phyloP scores from a whole-genome alignment of 495 filamentous ascomycete genomes.

The Darksidea phi region DNA sequence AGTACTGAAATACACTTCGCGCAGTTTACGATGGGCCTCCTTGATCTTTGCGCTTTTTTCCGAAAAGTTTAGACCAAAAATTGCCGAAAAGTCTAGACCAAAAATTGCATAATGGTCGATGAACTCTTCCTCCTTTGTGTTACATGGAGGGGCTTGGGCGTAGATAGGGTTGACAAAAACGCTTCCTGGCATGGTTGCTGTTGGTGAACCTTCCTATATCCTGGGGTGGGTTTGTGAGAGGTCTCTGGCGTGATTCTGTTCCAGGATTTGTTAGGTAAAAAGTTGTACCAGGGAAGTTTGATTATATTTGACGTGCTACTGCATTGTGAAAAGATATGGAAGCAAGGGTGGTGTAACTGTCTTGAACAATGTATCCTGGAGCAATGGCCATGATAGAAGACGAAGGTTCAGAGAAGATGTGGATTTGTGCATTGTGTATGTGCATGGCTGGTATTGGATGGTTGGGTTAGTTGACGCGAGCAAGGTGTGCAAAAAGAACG shows the following conservation, averaged over 20 bases:
- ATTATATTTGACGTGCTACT: no score
- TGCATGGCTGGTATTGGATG: no score
- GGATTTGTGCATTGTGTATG: no score
- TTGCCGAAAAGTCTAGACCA: constrained; percentile 6
- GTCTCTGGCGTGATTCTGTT: not conserved
- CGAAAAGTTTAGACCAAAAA: constrained; percentile 1
- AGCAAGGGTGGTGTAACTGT: no score
- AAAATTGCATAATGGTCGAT: constrained; percentile 27
- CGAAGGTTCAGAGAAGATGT: no score
- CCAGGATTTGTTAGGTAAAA: no score
- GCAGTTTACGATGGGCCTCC: constrained; percentile 10
- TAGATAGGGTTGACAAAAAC: constrained; percentile 11
- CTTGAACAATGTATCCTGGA: no score
- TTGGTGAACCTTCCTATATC: not conserved
- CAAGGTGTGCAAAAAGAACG: no score
- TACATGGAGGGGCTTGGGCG: not conserved
- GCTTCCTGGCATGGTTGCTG: constrained; percentile 6
- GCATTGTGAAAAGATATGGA: no score
- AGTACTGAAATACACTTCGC: constrained; percentile 9
- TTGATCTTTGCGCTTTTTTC: constrained; percentile 23
- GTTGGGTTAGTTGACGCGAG: no score
- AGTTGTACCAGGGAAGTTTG: no score
- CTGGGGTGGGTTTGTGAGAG: not conserved
- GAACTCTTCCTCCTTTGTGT: not conserved
- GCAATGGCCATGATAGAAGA: no score